These are phyloP conservation scores for Ulota crispa DNA, from an alignment of 225 moss, liverwort and hornwort genomes.

Conservation along the genomic window DNA sequence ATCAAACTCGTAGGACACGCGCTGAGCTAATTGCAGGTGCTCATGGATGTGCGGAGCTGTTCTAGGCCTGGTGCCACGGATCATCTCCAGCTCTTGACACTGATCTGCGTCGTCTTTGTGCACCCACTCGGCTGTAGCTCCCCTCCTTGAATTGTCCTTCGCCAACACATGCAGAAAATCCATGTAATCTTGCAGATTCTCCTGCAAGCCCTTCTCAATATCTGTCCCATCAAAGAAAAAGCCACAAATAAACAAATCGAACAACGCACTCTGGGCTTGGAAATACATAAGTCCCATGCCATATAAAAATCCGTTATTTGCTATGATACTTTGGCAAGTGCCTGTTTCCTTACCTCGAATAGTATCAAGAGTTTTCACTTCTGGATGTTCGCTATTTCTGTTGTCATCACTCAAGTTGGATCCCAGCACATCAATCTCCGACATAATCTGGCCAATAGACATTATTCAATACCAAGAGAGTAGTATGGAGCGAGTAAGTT, in stretches of 20 bases:
- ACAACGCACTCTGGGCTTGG: not conserved
- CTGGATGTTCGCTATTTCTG: slow-evolving; percentile 13
- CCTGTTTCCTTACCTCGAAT: slow-evolving; percentile 30
- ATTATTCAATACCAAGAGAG: slow-evolving; percentile 5
- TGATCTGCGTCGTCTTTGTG: slow-evolving; percentile 15
- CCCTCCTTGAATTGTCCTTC: slow-evolving; percentile 26
- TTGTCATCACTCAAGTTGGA: slow-evolving; percentile 24
- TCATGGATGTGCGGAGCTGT: slow-evolving; percentile 33
- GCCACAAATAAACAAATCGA: not conserved
- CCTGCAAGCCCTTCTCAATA: slow-evolving; percentile 46
- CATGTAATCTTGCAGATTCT: slow-evolving; percentile 40
- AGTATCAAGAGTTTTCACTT: slow-evolving; percentile 36
- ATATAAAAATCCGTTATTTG: not conserved
- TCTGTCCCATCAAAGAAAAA: slow-evolving; percentile 23
- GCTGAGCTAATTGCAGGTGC: slow-evolving; percentile 27
- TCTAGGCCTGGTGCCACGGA: slow-evolving; percentile 16
- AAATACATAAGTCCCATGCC: not conserved
- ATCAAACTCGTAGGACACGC: slow-evolving; percentile 32
- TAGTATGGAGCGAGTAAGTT: not conserved
- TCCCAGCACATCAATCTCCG: slow-evolving; percentile 26
- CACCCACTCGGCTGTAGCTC: slow-evolving; percentile 24
- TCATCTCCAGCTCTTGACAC: slow-evolving; percentile 19
- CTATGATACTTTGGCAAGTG: not conserved
- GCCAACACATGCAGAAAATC: slow-evolving; percentile 33
- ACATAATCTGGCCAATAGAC: slow-evolving; percentile 17